A percentile compares a stretch with the other conserved stretches of the same genome.
Evolutionary conservation across 108 stramenopile species (phyloP).

Genomic region (Pseudonitzschia pungens): DNA sequence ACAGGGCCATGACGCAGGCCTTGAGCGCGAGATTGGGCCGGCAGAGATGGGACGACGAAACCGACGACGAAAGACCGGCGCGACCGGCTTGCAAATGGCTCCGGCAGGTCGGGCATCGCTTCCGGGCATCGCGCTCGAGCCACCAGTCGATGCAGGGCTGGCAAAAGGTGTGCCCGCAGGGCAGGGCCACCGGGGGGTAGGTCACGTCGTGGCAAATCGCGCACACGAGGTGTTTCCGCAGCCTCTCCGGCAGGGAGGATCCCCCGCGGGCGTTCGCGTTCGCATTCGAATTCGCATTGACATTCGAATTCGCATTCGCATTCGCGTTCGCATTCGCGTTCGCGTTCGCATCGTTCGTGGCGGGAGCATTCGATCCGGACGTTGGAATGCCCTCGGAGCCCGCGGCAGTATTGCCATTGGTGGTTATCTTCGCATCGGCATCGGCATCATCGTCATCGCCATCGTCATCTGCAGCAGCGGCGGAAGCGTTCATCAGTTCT

Average conservation of each 20-base stretch:
- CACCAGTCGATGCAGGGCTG: slow-evolving; percentile 65
- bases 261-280: too few species aligned
- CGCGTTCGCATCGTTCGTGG: too few species aligned
- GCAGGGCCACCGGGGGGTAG: slow-evolving; percentile 57
- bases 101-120: slow-evolving; percentile 58
- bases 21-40: slow-evolving; percentile 48
- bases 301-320: too few species aligned
- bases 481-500: slow-evolving; percentile 10
- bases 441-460: background rate
- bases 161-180: slow-evolving; percentile 78
- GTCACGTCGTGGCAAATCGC: slow-evolving; percentile 62
- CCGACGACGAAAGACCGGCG: too few species aligned
- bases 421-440: background rate
- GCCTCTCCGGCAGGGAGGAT: slow-evolving; percentile 13
- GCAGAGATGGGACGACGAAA: too few species aligned
- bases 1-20: slow-evolving; percentile 49
- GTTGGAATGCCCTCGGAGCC: background rate
- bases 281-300: too few species aligned
- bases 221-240: slow-evolving; percentile 51
- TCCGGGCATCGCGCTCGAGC: slow-evolving; percentile 21
- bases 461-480: background rate
- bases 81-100: too few species aligned
- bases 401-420: background rate
- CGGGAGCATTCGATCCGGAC: background rate
- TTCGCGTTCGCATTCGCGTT: too few species aligned